Percentiles rank a stretch among this genome's conserved stretches.
phyloP scores from a whole-genome alignment of 2,329 filamentous ascomycete genomes.

The Ophiostoma himal-ulmi region DNA sequence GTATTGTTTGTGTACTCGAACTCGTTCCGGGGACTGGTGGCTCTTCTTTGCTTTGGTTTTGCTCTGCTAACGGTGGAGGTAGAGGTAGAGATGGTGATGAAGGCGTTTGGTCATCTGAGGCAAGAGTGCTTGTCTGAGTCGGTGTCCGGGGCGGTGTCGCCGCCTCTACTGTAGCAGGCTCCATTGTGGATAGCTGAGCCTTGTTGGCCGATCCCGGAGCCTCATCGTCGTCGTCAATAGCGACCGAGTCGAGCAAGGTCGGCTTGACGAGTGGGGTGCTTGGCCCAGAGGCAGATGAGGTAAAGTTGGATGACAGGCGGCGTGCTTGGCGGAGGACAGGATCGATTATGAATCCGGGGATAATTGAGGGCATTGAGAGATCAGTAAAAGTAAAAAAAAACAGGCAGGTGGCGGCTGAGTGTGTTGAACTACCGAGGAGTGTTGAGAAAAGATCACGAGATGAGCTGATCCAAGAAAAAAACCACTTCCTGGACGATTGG shows the following conservation, averaged over 20 bases:
- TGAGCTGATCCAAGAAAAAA: background rate
- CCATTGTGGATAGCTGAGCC: background rate
- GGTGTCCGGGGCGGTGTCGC: background rate
- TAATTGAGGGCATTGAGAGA: conserved; percentile 52
- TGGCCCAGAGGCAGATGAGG: conserved; percentile 27
- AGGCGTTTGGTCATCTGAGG: background rate
- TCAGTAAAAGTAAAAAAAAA: background rate
- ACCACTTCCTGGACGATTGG: background rate
- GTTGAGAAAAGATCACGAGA: background rate
- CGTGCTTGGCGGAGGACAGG: conserved; percentile 61
- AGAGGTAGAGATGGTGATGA: background rate
- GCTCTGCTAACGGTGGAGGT: background rate
- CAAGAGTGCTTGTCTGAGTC: background rate
- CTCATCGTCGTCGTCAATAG: conserved; percentile 25
- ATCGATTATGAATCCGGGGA: conserved; percentile 60
- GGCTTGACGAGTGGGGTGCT: conserved; percentile 33
- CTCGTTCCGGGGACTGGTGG: background rate
- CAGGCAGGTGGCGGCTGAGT: background rate
- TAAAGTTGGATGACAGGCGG: conserved; percentile 48
- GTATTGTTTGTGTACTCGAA: background rate
- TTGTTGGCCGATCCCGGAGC: conserved; percentile 24
- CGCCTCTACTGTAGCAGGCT: background rate
- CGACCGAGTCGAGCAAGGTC: conserved; percentile 18
- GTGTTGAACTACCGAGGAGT: background rate
- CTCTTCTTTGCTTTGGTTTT: background rate